Evolutionary conservation across 2,329 filamentous ascomycete genomes (phyloP), one percentile per base, ranked within the genome.

Genomic region (Botrytis deweyae): DNA sequence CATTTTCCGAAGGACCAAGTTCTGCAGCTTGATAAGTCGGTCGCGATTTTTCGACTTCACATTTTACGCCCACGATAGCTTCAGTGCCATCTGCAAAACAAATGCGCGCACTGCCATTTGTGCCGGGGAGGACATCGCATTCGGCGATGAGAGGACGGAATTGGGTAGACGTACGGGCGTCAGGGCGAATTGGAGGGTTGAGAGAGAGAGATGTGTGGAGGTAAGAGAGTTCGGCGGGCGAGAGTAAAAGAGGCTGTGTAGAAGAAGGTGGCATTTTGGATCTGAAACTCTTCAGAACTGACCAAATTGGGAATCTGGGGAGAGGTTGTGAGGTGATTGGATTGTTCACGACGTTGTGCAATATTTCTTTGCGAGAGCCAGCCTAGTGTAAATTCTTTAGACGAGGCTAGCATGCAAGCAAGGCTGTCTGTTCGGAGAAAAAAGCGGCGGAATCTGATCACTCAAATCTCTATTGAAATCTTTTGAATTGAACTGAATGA

Each of bases 21-120:
- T 77, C 78, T 68, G 78, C 70, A 29, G 68, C 74, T 29, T 70
- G 64, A 78, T 78, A 72, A 80, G 80, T 76, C 76, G 75, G 72
- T 44, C 72, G 79, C 29, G 91, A 94, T 85, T 89, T 91, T 82
- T 97, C 94, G 6, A 98, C 93, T 84, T 98, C 95, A 0, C 93
- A 94, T 84, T 98, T 99, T 75, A 98, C 91, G 64, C 96, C 96
- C 9, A 98, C 96, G 75, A 99, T 92, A 10, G 96, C 96, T 83
- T 99, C 96, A 1, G 94, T 97, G 69, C 96, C 96, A 82, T 99
- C 96, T 5, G 94, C 91, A 81, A 98, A 97, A 78, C 95, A 97
- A 65, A 99, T 92, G 49, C 97, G 90, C 74, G 96, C 95, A 83
- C 93, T 97, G 75, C 96, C 96, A 81, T 98, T 97, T 25, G 95